Base-by-base conservation (phyloP, 208 protist species). In the Leishmania martiniquensis region DNA sequence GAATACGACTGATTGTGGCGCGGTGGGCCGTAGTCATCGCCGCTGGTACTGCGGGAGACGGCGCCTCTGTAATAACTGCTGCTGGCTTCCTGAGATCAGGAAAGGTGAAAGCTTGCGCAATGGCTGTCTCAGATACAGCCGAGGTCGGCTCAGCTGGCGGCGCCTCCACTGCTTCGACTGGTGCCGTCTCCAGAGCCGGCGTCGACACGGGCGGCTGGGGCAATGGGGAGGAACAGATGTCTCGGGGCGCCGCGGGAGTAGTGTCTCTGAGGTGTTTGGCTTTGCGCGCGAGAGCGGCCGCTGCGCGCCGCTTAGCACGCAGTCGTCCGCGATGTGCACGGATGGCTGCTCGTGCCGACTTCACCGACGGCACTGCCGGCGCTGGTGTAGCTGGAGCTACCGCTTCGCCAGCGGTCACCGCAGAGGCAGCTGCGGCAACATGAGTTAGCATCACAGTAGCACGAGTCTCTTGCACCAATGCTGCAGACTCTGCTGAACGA, bases 1-100 rank as follows among this genome's bases (percentile, higher is more conserved):
- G 78, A 45, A 74, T 54, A 0, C 78, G 78, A 49, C 78, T 82
- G 42, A 82, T 82, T 15, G 57, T 70, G 72, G 72, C 52, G n/a
- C 78, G 78, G 20, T 22, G 78, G 0, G 71, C 13, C 15, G 49
- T 10, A 29, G 72, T 1, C 15, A 49, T 37, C 22, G 52, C 12
- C 9, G 52, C 0, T 25, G 54, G 1, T 42, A 69, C 20, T 39
- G 76, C 22, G 45, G 59, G 55, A 37, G 76, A 42, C 71, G 71
- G 25, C 54, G 22, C 6, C 37, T 37, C 6, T 1, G 42, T 44
- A 47, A 12, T 37, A 29, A 34, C 34, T 39, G 51, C 7, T 39
- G 51, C 7, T 29, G 71, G 51, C 10, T 25, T 29, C 1, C 3
- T 5, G 37, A 54, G 51, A 22, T 39, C 29, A 10, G 69, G n/a